Conservation (phyloP, 306 rosid species). For the Carpinus viminea region DNA sequence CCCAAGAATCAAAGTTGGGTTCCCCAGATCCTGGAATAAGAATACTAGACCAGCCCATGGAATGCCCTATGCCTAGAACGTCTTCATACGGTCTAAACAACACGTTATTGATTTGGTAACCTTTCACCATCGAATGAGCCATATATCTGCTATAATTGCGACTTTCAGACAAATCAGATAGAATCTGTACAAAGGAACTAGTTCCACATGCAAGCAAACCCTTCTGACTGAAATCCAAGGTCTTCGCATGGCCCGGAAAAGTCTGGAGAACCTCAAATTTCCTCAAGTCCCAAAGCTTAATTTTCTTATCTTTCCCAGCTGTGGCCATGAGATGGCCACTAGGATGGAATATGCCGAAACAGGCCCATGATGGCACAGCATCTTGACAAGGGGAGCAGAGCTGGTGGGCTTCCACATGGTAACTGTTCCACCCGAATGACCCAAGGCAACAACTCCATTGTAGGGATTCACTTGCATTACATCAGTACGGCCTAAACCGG, state of each 20-base stretch:
- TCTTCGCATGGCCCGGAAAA: constrained; percentile 70
- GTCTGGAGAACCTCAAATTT: constrained; percentile 70
- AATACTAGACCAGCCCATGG: constrained; percentile 93
- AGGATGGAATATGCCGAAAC: constrained; percentile 76
- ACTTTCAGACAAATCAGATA: constrained; percentile 53
- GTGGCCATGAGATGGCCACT: constrained; percentile 93
- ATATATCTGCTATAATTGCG: constrained; percentile 69
- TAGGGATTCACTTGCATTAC: constrained; percentile 84
- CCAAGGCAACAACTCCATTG: constrained; percentile 73
- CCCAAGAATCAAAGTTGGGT: constrained; percentile 85
- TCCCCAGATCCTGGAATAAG: constrained; percentile 95
- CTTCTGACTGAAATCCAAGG: constrained; percentile 85
- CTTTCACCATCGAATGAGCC: constrained; percentile 82
- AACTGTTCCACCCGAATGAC: constrained; percentile 82
- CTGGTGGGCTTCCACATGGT: constrained; percentile 94
- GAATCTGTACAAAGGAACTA: constrained; percentile 56
- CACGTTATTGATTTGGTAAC: constrained; percentile 69
- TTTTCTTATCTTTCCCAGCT: constrained; percentile 75
- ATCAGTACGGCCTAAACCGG: constrained; percentile 76
- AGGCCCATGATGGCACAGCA: constrained; percentile 85
- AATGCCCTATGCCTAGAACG: constrained; percentile 82
- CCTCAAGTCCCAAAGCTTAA: constrained; percentile 94
- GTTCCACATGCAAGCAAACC: constrained; percentile 81
- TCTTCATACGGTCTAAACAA: constrained; percentile 88
- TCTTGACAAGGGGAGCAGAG: constrained; percentile 74